Evolutionary conservation across 768 basidiomycete species (phyloP), one percentile per base, ranked within the genome.

Genomic region (Scleroderma bovista): DNA sequence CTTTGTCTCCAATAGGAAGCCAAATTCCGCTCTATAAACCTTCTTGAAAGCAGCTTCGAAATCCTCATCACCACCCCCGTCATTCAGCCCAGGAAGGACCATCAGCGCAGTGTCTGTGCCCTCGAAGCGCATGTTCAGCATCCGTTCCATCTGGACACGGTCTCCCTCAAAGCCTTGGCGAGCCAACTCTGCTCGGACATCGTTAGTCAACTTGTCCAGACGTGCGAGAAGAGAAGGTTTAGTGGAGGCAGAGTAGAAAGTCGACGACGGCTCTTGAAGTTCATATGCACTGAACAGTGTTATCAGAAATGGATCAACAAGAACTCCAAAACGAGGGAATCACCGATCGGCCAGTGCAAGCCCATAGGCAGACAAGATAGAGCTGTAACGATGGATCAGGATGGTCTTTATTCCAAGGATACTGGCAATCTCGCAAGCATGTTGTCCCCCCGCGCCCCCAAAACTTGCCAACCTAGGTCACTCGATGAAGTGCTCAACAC

Each of bases 41-140:
- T 81, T 71, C 62, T 79, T 82, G 74, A 96, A 98, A 10, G 84
- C 88, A 2, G 74, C 75, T 57, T 84, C 84, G 62, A 87, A 93
- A 65, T 93, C 86, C 53, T 84, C 82, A 13, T 72, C 57, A 20
- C 76, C 82, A 56, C 83, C 76, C 0, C 75, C 78, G 31, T 75
- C 75, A 20, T 60, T 57, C 8, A 63, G 55, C 19, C 74, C 56
- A 0, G 86, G 80, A 12, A 91, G 70, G 11, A 93, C 80, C 91
- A 97, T 95, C 56, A 97, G 66, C 15, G 93, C 79, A 0, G 95
- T 98, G 68, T 95, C 93, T 0, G 90, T 93, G 3, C 93, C 93
- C 44, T 93, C 88, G 57, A 93, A 94, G 19, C 92, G 81, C 90
- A 93, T 93, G 60, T 93, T 93, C 39, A 92, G 71, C 83, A 86